Conservation (phyloP, 1,284 basidiomycete genomes). For the Ceratobasidium sp. region DNA sequence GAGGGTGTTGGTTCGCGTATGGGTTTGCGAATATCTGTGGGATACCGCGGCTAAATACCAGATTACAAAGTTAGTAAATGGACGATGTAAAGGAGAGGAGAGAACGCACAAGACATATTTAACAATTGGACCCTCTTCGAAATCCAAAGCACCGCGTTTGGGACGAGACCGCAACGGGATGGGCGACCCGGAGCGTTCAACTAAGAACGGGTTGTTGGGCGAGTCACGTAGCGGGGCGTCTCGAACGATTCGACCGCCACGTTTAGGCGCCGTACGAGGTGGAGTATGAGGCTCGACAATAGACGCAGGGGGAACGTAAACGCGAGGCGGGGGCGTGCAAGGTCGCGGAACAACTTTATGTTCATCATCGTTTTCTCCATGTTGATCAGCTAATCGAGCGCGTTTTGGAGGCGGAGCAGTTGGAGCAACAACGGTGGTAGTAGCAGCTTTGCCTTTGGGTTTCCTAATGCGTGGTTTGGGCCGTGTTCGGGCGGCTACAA, state of each 20-base stretch:
- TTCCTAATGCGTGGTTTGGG: slow-evolving; percentile 30
- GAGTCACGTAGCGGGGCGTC: slow-evolving; percentile 48
- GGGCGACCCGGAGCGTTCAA: slow-evolving; percentile 19
- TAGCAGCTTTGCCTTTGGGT: slow-evolving; percentile 1
- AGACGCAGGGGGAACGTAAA: slow-evolving; percentile 24
- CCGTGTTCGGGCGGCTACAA: neutral
- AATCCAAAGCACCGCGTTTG: slow-evolving; percentile 26
- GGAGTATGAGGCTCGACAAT: slow-evolving; percentile 28
- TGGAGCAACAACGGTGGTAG: neutral
- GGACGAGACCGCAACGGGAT: slow-evolving; percentile 21
- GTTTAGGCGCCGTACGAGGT: slow-evolving; percentile 18
- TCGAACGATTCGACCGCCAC: slow-evolving; percentile 15
- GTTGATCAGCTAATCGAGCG: neutral
- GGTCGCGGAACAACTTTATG: slow-evolving; percentile 13
- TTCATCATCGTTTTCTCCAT: slow-evolving; percentile 15
- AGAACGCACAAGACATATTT: slow-evolving; percentile 50
- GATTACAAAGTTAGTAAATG: neutral
- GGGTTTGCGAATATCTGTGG: slow-evolving; percentile 48
- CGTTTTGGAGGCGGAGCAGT: slow-evolving; percentile 21
- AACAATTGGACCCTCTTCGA: slow-evolving; percentile 47
- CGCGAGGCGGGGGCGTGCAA: slow-evolving; percentile 28
- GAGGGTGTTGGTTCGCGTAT: slow-evolving; percentile 41
- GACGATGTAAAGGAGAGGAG: neutral
- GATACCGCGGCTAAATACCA: slow-evolving; percentile 47
- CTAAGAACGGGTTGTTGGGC: slow-evolving; percentile 51